These are phyloP conservation scores for Corymbia maculata DNA, from an alignment of 345 rosid genomes.

Conservation along the genomic window DNA sequence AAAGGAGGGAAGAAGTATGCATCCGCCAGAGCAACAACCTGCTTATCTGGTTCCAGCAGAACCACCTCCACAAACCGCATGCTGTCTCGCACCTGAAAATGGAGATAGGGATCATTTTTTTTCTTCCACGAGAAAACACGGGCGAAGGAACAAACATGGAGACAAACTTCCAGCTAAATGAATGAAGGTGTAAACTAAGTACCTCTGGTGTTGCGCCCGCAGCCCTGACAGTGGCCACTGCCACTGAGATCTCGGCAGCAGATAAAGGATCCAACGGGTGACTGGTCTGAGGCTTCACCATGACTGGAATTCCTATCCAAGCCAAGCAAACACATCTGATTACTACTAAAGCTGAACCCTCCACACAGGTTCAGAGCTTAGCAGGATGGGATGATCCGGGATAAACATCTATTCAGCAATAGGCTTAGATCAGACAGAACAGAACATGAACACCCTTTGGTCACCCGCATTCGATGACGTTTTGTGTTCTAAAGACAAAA, in stretches of 20 bases:
- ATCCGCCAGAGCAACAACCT: slow-evolving; percentile 68
- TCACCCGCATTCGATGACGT: neutral
- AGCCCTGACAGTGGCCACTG: slow-evolving; percentile 71
- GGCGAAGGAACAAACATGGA: neutral
- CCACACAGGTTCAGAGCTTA: neutral
- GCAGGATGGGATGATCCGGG: neutral
- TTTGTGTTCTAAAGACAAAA: neutral
- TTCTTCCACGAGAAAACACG: neutral
- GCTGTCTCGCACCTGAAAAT: slow-evolving; percentile 59
- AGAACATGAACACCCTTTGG: neutral
- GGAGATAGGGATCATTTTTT: neutral
- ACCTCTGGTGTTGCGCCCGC: slow-evolving; percentile 78
- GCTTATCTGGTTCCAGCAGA: slow-evolving; percentile 59
- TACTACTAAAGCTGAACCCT: neutral
- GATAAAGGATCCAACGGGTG: slow-evolving; percentile 78
- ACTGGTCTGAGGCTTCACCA: slow-evolving; percentile 53
- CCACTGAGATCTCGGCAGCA: slow-evolving; percentile 74
- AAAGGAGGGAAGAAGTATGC: slow-evolving; percentile 84
- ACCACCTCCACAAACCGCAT: slow-evolving; percentile 74
- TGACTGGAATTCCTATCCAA: slow-evolving; percentile 31
- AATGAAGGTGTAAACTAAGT: neutral
- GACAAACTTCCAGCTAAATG: neutral
- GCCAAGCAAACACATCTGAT: neutral
- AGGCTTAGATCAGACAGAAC: neutral
- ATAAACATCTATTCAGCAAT: neutral